Evolutionary conservation across 2,329 filamentous ascomycete species (phyloP).

Genomic region (Lecanicillium sp.): DNA sequence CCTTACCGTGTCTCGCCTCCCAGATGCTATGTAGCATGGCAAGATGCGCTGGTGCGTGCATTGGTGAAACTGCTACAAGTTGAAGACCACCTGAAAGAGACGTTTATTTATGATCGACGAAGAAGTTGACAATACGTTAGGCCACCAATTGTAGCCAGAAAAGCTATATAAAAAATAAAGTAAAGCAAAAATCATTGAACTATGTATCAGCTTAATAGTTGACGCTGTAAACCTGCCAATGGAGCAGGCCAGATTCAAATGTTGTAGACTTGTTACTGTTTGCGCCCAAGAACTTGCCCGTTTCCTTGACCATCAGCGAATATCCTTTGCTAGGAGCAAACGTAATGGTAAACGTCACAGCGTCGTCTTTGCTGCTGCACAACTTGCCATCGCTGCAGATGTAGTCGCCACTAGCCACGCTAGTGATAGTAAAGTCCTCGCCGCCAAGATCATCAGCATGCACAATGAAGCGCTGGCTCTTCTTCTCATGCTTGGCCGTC

Average conservation of each 20-base stretch:
- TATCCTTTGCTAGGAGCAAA: constrained; percentile 15
- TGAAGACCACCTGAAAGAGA: too few relatives aligned
- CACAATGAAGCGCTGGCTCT: constrained; percentile 40
- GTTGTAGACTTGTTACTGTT: not conserved
- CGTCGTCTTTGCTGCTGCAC: constrained; percentile 9
- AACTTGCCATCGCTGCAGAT: constrained; percentile 10
- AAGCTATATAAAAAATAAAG: too few relatives aligned
- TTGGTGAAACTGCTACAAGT: too few relatives aligned
- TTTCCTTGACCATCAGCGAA: constrained; percentile 9
- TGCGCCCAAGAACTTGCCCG: constrained; percentile 4
- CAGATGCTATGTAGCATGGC: too few relatives aligned
- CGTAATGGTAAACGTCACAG: constrained; percentile 11
- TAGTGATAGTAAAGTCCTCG: constrained; percentile 18
- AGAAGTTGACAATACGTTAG: too few relatives aligned
- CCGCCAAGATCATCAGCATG: constrained; percentile 27
- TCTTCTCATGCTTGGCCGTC: constrained; percentile 26
- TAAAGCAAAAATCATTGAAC: too few relatives aligned
- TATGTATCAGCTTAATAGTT: constrained; percentile 3
- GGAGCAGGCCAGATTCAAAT: not conserved
- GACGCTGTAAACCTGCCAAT: constrained; percentile 8
- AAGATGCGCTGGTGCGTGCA: too few relatives aligned
- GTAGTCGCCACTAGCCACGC: constrained; percentile 14
- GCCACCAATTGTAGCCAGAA: too few relatives aligned
- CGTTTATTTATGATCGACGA: too few relatives aligned
- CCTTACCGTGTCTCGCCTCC: too few relatives aligned